Percentiles rank a stretch among this genome's conserved stretches.
Evolutionary conservation across 768 basidiomycete genomes (phyloP).

Genomic region (Termitomyces sp.): DNA sequence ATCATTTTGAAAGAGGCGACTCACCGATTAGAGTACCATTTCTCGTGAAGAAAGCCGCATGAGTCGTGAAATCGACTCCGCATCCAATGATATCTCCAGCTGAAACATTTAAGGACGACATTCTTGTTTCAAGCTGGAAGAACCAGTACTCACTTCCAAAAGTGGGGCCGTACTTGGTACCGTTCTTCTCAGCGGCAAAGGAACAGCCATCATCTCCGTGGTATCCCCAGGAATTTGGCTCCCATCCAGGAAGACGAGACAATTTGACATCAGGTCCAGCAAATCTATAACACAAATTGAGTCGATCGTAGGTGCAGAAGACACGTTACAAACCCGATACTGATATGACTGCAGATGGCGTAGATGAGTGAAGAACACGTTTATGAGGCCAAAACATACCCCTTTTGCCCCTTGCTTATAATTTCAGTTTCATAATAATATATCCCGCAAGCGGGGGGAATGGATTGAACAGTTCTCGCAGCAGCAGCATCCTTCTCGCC

Average conservation of each 20-base stretch:
- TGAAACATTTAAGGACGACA: conserved; percentile 26
- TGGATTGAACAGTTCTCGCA: conserved; percentile 70
- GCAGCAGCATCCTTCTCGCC: conserved; percentile 84
- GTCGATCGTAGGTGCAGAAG: conserved; percentile 2
- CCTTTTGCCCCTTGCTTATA: conserved; percentile 74
- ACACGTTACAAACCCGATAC: conserved; percentile 60
- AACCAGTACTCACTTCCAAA: conserved; percentile 65
- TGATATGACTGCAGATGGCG: conserved; percentile 57
- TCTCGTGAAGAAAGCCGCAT: conserved; percentile 86
- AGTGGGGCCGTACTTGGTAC: conserved; percentile 69
- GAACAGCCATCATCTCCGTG: conserved; percentile 86
- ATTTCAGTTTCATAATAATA: conserved; percentile 95
- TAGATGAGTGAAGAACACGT: conserved; percentile 14
- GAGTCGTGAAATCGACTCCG: conserved; percentile 84
- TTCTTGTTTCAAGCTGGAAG: conserved; percentile 1
- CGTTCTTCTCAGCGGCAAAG: conserved; percentile 72
- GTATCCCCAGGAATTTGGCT: conserved; percentile 85
- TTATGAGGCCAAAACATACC: conserved; percentile 44
- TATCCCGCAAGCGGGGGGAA: conserved; percentile 85
- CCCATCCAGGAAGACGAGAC: conserved; percentile 83
- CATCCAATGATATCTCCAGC: conserved; percentile 90
- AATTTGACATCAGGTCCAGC: conserved; percentile 61
- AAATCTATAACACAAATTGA: conserved; percentile 45
- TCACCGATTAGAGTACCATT: conserved; percentile 74
- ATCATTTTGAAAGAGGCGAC: not conserved